Evolutionary conservation across 768 basidiomycete species (phyloP).

Genomic region (Asterophora lycoperdoides): DNA sequence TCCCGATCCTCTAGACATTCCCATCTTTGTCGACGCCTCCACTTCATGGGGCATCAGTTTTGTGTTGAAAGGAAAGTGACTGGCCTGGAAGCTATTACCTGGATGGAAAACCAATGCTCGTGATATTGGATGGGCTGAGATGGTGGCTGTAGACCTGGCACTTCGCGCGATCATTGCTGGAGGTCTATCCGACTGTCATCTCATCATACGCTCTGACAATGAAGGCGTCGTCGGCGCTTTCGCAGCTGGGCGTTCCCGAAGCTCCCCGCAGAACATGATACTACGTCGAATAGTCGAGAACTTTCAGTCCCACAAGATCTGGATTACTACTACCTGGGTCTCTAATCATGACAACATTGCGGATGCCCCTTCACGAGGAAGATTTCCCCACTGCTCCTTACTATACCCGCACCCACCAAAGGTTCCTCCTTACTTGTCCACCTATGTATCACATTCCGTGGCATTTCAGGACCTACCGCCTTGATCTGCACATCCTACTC

Average conservation of each 20-base stretch:
- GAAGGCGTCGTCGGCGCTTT: constrained; percentile 28
- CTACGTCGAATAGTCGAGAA: constrained; percentile 22
- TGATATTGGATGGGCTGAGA: constrained; percentile 40
- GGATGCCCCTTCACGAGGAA: constrained; percentile 18
- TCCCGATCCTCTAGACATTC: constrained; percentile 2
- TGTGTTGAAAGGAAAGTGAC: constrained; percentile 4
- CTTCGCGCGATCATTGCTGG: constrained; percentile 22
- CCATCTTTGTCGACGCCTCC: constrained; percentile 32
- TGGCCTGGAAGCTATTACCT: too few species aligned
- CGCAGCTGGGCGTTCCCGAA: constrained; percentile 21
- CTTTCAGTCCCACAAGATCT: constrained; percentile 20
- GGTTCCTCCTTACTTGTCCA: too few species aligned
- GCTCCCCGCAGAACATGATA: constrained; percentile 24
- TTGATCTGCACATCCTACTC: constrained; percentile 11
- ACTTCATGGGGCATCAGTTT: too few species aligned
- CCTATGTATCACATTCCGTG: too few species aligned
- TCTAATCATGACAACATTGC: constrained; percentile 12
- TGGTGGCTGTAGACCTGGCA: constrained; percentile 37
- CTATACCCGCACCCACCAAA: too few species aligned
- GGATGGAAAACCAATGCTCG: constrained; percentile 15
- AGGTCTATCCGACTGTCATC: constrained; percentile 20
- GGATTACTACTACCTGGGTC: constrained; percentile 24
- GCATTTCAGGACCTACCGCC: neutral
- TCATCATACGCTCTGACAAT: constrained; percentile 32
- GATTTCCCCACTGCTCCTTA: constrained; percentile 1